A percentile compares a stretch with the other conserved stretches of the same genome.
These are phyloP conservation scores for Cercospora beticola DNA, from an alignment of 2,329 filamentous ascomycete species.

Conservation along the genomic window DNA sequence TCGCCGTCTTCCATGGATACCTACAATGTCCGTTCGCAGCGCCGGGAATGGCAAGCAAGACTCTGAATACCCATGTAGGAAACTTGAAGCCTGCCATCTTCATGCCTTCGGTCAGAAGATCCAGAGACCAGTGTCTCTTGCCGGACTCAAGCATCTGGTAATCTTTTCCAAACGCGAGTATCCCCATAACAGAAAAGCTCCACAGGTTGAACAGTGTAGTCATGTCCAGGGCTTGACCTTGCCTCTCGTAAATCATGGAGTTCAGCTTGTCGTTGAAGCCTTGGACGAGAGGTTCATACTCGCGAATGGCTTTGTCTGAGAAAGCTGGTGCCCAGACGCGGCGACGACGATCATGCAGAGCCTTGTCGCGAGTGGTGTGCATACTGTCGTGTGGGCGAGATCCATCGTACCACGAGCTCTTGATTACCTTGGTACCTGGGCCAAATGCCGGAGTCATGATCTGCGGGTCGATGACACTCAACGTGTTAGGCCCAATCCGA, in stretches of 20 bases:
- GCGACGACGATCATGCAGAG: conserved; percentile 42
- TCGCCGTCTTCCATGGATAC: background rate
- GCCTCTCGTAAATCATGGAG: conserved; percentile 29
- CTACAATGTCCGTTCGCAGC: conserved; percentile 33
- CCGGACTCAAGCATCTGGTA: conserved; percentile 43
- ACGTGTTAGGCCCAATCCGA: conserved; percentile 38
- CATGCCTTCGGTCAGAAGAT: conserved; percentile 40
- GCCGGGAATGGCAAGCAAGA: conserved; percentile 39
- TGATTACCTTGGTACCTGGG: conserved; percentile 41
- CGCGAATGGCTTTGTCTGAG: conserved; percentile 43
- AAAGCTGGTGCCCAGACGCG: conserved; percentile 46
- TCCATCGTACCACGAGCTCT: conserved; percentile 45
- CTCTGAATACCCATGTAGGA: conserved; percentile 39
- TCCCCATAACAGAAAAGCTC: conserved; percentile 48
- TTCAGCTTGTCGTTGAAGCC: conserved; percentile 41
- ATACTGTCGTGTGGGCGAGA: conserved; percentile 40
- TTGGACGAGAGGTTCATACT: conserved; percentile 43
- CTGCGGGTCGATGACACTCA: conserved; percentile 41
- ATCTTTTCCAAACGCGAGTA: conserved; percentile 46
- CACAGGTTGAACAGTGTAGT: conserved; percentile 45
- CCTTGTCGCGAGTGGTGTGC: conserved; percentile 41
- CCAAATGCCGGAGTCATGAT: conserved; percentile 43
- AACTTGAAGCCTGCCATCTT: conserved; percentile 26
- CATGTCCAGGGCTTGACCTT: conserved; percentile 39
- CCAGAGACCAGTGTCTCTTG: conserved; percentile 39